Evolutionary conservation across 768 basidiomycete species (phyloP), one percentile per base, ranked within the genome.

Genomic region (Punctularia strigosozonata): DNA sequence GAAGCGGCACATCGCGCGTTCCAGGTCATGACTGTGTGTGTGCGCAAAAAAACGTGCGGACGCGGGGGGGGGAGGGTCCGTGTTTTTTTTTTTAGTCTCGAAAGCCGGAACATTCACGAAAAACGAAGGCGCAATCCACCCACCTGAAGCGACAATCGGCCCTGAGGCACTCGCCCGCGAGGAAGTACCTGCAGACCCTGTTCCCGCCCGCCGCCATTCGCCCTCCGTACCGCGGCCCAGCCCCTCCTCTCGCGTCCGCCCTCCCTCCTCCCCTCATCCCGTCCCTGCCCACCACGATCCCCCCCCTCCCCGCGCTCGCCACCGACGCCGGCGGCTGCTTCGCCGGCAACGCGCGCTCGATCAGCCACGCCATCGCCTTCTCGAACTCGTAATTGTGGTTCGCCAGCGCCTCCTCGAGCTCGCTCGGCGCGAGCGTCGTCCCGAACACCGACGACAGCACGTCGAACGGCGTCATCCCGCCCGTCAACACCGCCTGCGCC

Each of bases 121-220:
- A 4, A 33, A 18, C 18, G 15, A 33, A 25, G 26, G 18, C 39
- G 19, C 20, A 30, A 13, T 37, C 18, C 19, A 54, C 75, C 46
- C 49, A 94, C 94, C 90, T 97, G 67, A 98, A 99, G 41, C 94
- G 78, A 62, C 95, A 98, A 63, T 99, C 95, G 31, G 91, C 87
- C 34, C 95, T 65, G 42, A 97, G 63, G 54, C 95, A 99, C 59
- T 97, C 92, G 13, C 95, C 95, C 5, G 89, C 87, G 19, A 99
- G 73, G 62, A 91, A 99, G 56, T 98, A 98, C 39, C 95, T 70
- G 59, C 95, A 99, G 20, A 99, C 91, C 42, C 88, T 67, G 50
- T 79, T 83, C 7, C 78, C 79, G 34, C 72, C 71, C 37, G 68
- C 63, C 0, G 58, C 62, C 20, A 76, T 71, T 12, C 80, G 70